Evolutionary conservation across 225 moss, liverwort and hornwort genomes (phyloP), one percentile per base, ranked within the genome.

Genomic region (Straminergon stramineum): DNA sequence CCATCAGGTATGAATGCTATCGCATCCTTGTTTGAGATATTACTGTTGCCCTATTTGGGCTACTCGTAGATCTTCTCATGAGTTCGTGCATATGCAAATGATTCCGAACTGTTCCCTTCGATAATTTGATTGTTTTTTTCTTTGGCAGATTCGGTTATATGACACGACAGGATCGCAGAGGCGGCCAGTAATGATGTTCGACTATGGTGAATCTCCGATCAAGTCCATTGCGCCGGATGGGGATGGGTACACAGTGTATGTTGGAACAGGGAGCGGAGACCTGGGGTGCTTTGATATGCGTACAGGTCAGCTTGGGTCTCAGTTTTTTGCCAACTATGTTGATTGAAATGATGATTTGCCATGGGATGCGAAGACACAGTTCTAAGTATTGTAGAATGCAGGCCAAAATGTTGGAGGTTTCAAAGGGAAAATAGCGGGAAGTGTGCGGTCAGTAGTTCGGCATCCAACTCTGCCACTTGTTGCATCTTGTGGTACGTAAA

Each of bases 351-450:
- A 62, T 80, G 27, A 45, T 68, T 39, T 84, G 51, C 51, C 56
- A 34, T 34, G 5, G 41, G 57, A 68, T 68, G 62, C 11, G 3
- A 62, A 86, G 48, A 37, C 26, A 17, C n/a, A 48, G 23, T 75
- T 85, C 83, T 95, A 58, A 92, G 31, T 86, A 62, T 21, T 91
- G 45, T 53, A 48, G 67, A 23, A 82, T 84, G 91, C 95, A 99
- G 99, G 99, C 79, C 96, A 96, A 89, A 92, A 95, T 55, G 87
- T 97, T 76, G 99, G 99, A 85, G 93, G 94, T 67, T 99, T 99
- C 84, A 99, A 99, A 94, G 97, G 99, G 10, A 97, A 96, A 89
- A 92, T 96, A 91, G 93, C 99, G 41, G 99, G 99, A 83, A 97
- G 99, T 87, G 91, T 99, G 70, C 95, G 99, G 67, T 93, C 96